A percentile compares a stretch with the other conserved stretches of the same genome.
phyloP scores from a whole-genome alignment of 345 rosid genomes.

The Citrus sp. region DNA sequence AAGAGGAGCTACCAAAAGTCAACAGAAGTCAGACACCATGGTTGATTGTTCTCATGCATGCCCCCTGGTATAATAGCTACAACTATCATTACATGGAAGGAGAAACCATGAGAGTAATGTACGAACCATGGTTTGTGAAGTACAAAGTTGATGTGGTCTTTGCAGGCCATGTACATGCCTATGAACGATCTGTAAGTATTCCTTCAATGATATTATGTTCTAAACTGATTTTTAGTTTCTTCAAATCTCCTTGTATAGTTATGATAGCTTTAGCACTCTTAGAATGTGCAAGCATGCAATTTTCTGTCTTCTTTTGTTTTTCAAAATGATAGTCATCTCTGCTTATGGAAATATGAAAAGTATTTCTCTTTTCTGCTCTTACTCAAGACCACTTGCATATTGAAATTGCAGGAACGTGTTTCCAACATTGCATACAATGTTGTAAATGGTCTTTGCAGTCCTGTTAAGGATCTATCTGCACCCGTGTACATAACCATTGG shows the following conservation, averaged over 20 bases:
- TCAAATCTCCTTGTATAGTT: not conserved
- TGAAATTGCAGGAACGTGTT: conserved; percentile 60
- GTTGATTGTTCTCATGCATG: conserved; percentile 78
- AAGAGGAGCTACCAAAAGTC: conserved; percentile 69
- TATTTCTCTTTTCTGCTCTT: not conserved
- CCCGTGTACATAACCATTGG: conserved; percentile 83
- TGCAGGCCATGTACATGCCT: conserved; percentile 93
- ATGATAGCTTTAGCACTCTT: not conserved
- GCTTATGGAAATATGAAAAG: not conserved
- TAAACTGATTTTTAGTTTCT: not conserved
- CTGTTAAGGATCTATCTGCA: conserved; percentile 62
- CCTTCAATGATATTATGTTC: not conserved
- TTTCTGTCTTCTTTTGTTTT: no score
- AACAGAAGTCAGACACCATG: conserved; percentile 87
- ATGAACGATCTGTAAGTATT: conserved; percentile 87
- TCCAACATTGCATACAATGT: conserved; percentile 77
- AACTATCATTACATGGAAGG: conserved; percentile 96
- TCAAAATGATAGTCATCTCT: not conserved
- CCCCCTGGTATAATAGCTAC: conserved; percentile 95
- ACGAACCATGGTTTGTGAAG: conserved; percentile 69
- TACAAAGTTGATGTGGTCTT: conserved; percentile 84
- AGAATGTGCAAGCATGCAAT: not conserved
- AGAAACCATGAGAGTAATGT: conserved; percentile 93
- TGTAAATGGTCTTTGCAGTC: conserved; percentile 53
- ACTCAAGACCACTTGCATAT: not conserved